Conservation (phyloP, 2,329 filamentous ascomycete genomes). For the Bipolaris bicolor region DNA sequence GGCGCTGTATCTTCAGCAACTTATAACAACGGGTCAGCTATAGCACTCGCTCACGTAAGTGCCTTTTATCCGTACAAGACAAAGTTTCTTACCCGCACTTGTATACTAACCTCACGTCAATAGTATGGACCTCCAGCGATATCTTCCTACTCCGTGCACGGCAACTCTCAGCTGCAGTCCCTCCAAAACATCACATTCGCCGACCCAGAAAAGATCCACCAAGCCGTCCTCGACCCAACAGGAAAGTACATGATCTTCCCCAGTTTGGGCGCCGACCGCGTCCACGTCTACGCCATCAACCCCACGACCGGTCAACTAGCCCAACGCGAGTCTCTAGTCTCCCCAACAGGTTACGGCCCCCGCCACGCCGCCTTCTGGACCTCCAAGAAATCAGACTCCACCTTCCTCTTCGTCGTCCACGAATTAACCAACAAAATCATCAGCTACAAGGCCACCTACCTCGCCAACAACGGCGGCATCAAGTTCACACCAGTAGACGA, state of each 20-base stretch:
- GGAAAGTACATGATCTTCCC: conserved; percentile 67
- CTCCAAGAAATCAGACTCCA: conserved; percentile 10
- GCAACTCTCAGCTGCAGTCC: conserved; percentile 17
- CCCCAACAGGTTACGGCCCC: conserved; percentile 65
- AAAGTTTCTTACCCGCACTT: background rate
- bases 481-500: conserved; percentile 57
- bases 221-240: conserved; percentile 70
- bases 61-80: background rate
- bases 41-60: conserved; percentile 44
- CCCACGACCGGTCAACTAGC: conserved; percentile 52
- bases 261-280: conserved; percentile 68
- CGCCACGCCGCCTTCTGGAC: conserved; percentile 67
- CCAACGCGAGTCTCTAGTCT: conserved; percentile 52
- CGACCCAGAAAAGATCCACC: conserved; percentile 61
- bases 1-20: conserved; percentile 52
- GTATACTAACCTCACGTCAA: conserved; percentile 21
- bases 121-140: conserved; percentile 50
- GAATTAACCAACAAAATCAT: conserved; percentile 66
- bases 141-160: conserved; percentile 36
- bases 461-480: conserved; percentile 43
- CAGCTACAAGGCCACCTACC: conserved; percentile 64
- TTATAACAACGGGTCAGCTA: conserved; percentile 49
- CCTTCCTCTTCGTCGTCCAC: conserved; percentile 65
- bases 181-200: conserved; percentile 54
- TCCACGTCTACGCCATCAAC: conserved; percentile 65